These are phyloP conservation scores for Penicillium corylophilum DNA, from an alignment of 2,329 filamentous ascomycete species.

Conservation along the genomic window DNA sequence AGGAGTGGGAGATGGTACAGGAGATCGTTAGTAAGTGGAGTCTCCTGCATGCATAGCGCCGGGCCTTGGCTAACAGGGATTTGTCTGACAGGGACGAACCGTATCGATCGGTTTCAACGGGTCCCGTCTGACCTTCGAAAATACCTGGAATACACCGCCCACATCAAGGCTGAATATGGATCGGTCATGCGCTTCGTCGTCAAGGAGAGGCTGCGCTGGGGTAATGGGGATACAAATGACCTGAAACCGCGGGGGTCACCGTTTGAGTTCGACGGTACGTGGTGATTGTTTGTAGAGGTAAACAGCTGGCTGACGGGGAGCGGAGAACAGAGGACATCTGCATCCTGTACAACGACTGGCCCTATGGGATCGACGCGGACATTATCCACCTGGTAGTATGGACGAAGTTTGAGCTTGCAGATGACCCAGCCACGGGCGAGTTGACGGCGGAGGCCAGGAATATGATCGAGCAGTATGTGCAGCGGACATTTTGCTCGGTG, in stretches of 20 bases:
- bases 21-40: constrained; percentile 54
- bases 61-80: background rate
- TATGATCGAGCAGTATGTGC: constrained; percentile 70
- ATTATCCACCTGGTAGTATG: constrained; percentile 88
- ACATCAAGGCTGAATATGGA: constrained; percentile 66
- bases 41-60: constrained; percentile 1
- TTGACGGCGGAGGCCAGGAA: constrained; percentile 63
- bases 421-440: constrained; percentile 65
- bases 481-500: constrained; percentile 60
- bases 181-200: constrained; percentile 77
- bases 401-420: constrained; percentile 81
- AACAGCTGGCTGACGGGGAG: constrained; percentile 14
- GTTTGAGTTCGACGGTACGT: constrained; percentile 39
- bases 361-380: constrained; percentile 75
- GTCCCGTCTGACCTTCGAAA: constrained; percentile 73
- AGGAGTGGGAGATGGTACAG: constrained; percentile 69
- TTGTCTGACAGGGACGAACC: constrained; percentile 55
- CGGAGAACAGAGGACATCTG: constrained; percentile 62
- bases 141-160: constrained; percentile 69
- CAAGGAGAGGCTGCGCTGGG: constrained; percentile 68
- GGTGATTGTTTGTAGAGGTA: background rate
- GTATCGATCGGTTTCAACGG: constrained; percentile 73
- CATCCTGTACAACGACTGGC: constrained; percentile 89
- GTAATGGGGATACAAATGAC: constrained; percentile 40
- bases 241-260: constrained; percentile 30